Percentiles rank a stretch among this genome's conserved stretches.
phyloP scores from a whole-genome alignment of 306 rosid genomes.

The Mimosa pudica region DNA sequence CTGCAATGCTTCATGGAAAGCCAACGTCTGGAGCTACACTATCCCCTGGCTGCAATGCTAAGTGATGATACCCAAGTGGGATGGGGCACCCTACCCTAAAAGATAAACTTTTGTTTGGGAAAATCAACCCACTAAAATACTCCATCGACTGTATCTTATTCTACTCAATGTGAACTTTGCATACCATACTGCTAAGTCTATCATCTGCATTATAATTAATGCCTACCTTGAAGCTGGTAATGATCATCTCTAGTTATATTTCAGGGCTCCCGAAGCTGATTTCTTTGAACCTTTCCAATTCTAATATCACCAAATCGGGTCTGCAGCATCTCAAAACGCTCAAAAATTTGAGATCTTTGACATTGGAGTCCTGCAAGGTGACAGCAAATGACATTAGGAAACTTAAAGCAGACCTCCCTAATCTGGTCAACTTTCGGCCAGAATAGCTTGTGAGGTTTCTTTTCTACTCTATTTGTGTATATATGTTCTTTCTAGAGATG shows the following conservation, averaged over 20 bases:
- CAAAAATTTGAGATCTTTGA: slow-evolving; percentile 77
- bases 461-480: slow-evolving; percentile 14
- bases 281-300: slow-evolving; percentile 77
- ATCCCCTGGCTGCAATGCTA: too few relatives aligned
- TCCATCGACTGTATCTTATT: too few relatives aligned
- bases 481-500: neutral
- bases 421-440: slow-evolving; percentile 86
- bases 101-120: too few relatives aligned
- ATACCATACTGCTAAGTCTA: too few relatives aligned
- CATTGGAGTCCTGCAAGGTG: slow-evolving; percentile 87
- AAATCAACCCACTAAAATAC: too few relatives aligned
- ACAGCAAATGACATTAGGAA: slow-evolving; percentile 73
- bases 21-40: too few relatives aligned
- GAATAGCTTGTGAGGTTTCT: slow-evolving; percentile 46
- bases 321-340: slow-evolving; percentile 75
- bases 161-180: too few relatives aligned
- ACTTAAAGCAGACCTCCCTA: slow-evolving; percentile 78
- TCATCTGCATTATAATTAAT: neutral
- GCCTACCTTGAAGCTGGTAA: neutral
- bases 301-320: slow-evolving; percentile 69
- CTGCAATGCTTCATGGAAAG: too few relatives aligned
- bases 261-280: slow-evolving; percentile 78
- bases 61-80: too few relatives aligned
- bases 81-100: too few relatives aligned
- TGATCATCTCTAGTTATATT: slow-evolving; percentile 31